phyloP scores from a whole-genome alignment of 805 yeast species.

The Kodamaea fukazawae region DNA sequence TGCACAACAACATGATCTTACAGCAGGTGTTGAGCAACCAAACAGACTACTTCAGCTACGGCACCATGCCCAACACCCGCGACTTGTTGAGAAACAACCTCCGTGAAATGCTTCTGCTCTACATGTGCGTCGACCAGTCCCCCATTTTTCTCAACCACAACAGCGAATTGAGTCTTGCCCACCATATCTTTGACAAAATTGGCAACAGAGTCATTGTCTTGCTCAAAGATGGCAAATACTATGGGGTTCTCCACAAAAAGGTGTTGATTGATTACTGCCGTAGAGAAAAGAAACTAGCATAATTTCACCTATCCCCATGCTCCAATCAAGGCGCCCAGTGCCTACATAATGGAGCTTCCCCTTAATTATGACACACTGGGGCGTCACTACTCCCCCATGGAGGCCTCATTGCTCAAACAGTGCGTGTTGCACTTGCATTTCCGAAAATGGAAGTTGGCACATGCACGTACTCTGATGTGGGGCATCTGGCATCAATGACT shows the following conservation, averaged over 20 bases:
- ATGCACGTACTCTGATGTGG: too few relatives aligned
- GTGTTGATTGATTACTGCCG: slow-evolving; percentile 44
- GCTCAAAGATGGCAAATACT: slow-evolving; percentile 43
- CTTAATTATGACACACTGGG: too few relatives aligned
- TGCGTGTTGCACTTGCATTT: too few relatives aligned
- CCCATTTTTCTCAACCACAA: slow-evolving; percentile 48
- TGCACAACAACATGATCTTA: slow-evolving; percentile 2
- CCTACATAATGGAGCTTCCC: too few relatives aligned
- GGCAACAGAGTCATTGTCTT: slow-evolving; percentile 51
- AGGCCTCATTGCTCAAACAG: too few relatives aligned
- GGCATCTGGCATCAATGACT: too few relatives aligned
- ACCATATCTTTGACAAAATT: slow-evolving; percentile 48
- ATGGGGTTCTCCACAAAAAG: slow-evolving; percentile 54
- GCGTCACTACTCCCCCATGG: too few relatives aligned
- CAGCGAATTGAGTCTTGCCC: slow-evolving; percentile 50
- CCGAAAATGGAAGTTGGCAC: too few relatives aligned
- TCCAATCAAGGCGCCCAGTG: too few relatives aligned
- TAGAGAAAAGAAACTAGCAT: slow-evolving; percentile 13
- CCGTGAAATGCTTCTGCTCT: slow-evolving; percentile 36
- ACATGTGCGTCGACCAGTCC: slow-evolving; percentile 40
- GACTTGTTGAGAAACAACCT: slow-evolving; percentile 12
- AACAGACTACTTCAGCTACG: slow-evolving; percentile 27
- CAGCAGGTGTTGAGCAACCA: slow-evolving; percentile 4
- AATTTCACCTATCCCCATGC: too few relatives aligned
- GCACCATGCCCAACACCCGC: slow-evolving; percentile 11